Evolutionary conservation across 345 rosid species (phyloP).

Genomic region (Gossypium sturtianum): DNA sequence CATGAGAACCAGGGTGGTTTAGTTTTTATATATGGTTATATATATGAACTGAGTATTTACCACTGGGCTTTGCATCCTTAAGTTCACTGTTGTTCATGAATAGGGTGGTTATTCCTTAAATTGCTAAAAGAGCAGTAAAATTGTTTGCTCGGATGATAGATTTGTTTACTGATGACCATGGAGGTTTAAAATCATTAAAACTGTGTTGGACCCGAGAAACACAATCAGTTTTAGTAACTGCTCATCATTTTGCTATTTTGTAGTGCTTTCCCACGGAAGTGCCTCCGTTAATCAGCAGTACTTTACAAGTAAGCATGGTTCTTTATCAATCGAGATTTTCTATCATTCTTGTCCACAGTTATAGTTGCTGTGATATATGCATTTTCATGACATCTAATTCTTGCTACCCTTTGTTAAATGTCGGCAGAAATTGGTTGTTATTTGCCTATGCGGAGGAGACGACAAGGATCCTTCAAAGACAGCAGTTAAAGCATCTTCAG

Average conservation of each 20-base stretch:
- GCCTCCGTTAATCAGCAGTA: conserved; percentile 73
- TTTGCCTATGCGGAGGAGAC: conserved; percentile 87
- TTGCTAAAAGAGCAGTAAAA: neutral
- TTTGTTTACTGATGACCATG: neutral
- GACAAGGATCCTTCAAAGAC: conserved; percentile 79
- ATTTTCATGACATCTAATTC: conserved; percentile 9
- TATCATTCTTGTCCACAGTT: conserved; percentile 6
- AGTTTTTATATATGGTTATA: no score
- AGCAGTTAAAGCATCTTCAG: conserved; percentile 73
- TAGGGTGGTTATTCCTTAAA: conserved; percentile 1
- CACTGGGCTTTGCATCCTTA: neutral
- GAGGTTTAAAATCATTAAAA: neutral
- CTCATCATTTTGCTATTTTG: conserved; percentile 12
- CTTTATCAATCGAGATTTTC: conserved; percentile 15
- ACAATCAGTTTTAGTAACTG: conserved; percentile 12
- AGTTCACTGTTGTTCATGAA: neutral
- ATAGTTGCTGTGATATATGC: conserved; percentile 5
- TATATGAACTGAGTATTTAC: neutral
- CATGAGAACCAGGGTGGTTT: neutral
- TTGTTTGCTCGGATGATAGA: neutral
- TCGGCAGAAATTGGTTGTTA: conserved; percentile 67
- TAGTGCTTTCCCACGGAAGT: conserved; percentile 90
- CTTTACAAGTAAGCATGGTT: conserved; percentile 57
- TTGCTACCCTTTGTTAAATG: conserved; percentile 13
- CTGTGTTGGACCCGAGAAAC: neutral